These are phyloP conservation scores for Centaurea solstitialis DNA, from an alignment of 129 eudicot species.

Conservation along the genomic window DNA sequence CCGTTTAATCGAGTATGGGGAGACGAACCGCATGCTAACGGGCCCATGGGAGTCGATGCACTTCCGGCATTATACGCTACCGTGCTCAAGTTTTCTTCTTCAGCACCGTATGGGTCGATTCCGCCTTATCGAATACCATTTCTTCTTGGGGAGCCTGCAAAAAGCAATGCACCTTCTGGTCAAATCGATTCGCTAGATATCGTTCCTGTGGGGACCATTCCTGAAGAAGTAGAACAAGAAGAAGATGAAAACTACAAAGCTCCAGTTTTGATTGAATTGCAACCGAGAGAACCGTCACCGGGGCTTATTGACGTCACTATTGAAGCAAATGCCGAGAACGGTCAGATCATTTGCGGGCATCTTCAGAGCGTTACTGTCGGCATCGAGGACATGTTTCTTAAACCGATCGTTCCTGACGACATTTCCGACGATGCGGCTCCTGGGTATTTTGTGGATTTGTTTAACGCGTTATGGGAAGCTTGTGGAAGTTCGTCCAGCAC, in stretches of 20 bases:
- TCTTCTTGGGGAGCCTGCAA: conserved; percentile 70
- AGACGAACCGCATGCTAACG: conserved; percentile 18
- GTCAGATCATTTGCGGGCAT: conserved; percentile 71
- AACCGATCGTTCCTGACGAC: conserved; percentile 65
- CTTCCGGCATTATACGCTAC: conserved; percentile 85
- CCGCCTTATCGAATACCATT: conserved; percentile 72
- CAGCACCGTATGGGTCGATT: conserved; percentile 81
- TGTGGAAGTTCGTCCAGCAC: conserved; percentile 85
- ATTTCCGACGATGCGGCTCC: conserved; percentile 43
- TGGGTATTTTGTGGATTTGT: conserved; percentile 53
- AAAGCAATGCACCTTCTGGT: conserved; percentile 26
- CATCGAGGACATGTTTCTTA: conserved; percentile 95
- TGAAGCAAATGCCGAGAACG: conserved; percentile 82
- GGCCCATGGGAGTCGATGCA: conserved; percentile 37
- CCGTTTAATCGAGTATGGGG: conserved; percentile 54
- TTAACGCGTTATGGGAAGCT: conserved; percentile 93
- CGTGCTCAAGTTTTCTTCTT: conserved; percentile 75
- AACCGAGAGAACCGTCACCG: conserved; percentile 91
- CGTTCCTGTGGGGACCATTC: conserved; percentile 53
- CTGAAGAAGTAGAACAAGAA: conserved; percentile 37
- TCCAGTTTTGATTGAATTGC: conserved; percentile 63
- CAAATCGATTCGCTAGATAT: conserved; percentile 59
- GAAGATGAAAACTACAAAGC: conserved; percentile 46
- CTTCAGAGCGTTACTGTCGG: conserved; percentile 76
- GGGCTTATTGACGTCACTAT: conserved; percentile 78